Evolutionary conservation across 768 basidiomycete genomes (phyloP), one percentile per base, ranked within the genome.

Genomic region (Russula brevipes): DNA sequence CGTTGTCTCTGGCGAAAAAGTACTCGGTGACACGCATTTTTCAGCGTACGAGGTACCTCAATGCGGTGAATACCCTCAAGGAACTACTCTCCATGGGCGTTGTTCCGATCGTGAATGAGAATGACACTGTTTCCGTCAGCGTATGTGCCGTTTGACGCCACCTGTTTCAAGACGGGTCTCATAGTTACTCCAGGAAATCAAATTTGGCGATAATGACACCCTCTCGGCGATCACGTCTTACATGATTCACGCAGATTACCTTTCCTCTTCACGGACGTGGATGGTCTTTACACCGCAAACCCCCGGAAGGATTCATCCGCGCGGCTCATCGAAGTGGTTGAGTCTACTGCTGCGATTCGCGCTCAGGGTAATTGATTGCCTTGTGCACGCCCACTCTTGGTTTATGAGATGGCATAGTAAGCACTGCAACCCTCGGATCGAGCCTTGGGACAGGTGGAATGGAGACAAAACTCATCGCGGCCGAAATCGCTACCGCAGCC

Each of bases 161-260:
- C 24, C 17, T 12, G 10, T 38, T n/a, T n/a, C 3, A 33, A 24
- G 24, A 4, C 38, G 31, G 17, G 44, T 46, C 38, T 60, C 41
- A 60, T 36, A 5, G 11, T 44, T n/a, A 9, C 39, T 35, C 9
- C 70, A 95, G 93, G 97, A 99, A 88, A 98, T 99, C 66, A 96
- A 94, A 90, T 99, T 99, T 69, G 97, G 97, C 53, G 97, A 98
- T 77, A 98, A 98, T 73, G 97, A 99, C 73, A 98, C 96, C 0
- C 79, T 99, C 17, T 98, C 96, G 45, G 97, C 97, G 19, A 95
- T 99, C 63, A 95, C 97, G 0, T 88, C 94, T 4, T 91, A 92
- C 7, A 98, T 99, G 91, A 88, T 98, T 31, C 92, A 96, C 67
- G 97, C 97, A 17, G 96, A 98, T 74, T 99, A 94, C 73, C 85